phyloP scores from a whole-genome alignment of 441 rosid genomes.

The Kokia cookei region DNA sequence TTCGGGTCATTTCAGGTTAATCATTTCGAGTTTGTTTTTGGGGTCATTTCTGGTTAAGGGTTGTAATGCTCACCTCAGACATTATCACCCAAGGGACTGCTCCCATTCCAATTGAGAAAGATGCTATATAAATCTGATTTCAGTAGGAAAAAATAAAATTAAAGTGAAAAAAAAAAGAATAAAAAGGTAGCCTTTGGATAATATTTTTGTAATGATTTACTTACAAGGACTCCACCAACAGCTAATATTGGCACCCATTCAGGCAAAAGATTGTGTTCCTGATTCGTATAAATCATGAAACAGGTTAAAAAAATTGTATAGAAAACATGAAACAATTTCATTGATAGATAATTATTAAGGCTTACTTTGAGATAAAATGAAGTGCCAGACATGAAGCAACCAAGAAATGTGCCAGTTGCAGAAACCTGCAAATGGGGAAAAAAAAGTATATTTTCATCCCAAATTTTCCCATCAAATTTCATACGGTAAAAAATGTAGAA shows the following conservation, averaged over 20 bases:
- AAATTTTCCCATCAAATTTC: not conserved
- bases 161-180: not conserved
- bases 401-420: slow-evolving; percentile 67
- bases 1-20: not conserved
- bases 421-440: slow-evolving; percentile 40
- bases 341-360: not conserved
- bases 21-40: not conserved
- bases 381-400: slow-evolving; percentile 63
- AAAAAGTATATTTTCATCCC: not conserved
- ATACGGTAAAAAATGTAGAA: not conserved
- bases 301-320: slow-evolving; percentile 3
- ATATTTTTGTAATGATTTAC: not conserved
- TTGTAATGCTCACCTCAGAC: slow-evolving; percentile 62
- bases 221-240: slow-evolving; percentile 73
- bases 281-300: slow-evolving; percentile 5
- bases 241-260: slow-evolving; percentile 66
- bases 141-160: not conserved
- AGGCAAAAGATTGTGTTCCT: slow-evolving; percentile 52
- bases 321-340: not conserved
- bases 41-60: not conserved
- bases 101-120: slow-evolving; percentile 84
- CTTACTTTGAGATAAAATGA: slow-evolving; percentile 68
- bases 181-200: not conserved
- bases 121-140: slow-evolving; percentile 52
- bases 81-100: slow-evolving; percentile 96